Evolutionary conservation across 75 land plant species (phyloP).

Genomic region (Isoetes taiwanensis): DNA sequence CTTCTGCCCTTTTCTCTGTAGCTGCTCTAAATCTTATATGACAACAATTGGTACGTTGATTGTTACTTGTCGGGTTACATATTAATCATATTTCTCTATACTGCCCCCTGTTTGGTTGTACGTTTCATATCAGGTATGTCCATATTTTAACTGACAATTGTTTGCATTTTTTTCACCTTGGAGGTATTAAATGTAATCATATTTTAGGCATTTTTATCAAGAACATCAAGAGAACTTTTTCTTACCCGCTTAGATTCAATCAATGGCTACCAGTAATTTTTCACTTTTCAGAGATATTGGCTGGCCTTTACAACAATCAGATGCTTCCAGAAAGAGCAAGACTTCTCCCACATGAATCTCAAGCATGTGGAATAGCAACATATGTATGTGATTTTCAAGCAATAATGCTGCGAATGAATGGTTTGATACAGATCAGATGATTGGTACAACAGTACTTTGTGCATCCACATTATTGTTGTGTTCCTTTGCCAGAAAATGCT

Average conservation of each 20-base stretch:
- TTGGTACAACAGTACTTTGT: slow-evolving; percentile 73
- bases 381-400: slow-evolving; percentile 96
- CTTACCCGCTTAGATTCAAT: slow-evolving; percentile 81
- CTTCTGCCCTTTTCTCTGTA: slow-evolving; percentile 9
- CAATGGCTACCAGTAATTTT: slow-evolving; percentile 90
- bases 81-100: slow-evolving; percentile 57
- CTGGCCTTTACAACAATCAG: slow-evolving; percentile 78
- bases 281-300: slow-evolving; percentile 84
- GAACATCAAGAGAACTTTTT: slow-evolving; percentile 81
- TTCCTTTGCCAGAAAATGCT: slow-evolving; percentile 49
- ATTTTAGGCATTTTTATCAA: slow-evolving; percentile 60
- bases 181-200: not conserved
- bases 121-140: slow-evolving; percentile 82
- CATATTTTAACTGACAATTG: too few relatives aligned
- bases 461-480: slow-evolving; percentile 64
- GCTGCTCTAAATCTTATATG: slow-evolving; percentile 3
- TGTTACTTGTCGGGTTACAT: slow-evolving; percentile 61
- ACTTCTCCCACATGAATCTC: slow-evolving; percentile 50
- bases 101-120: slow-evolving; percentile 65
- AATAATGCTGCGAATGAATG: slow-evolving; percentile 90
- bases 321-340: slow-evolving; percentile 51
- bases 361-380: slow-evolving; percentile 56
- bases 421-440: slow-evolving; percentile 81
- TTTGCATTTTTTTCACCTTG: not conserved
- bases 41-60: slow-evolving; percentile 29